Evolutionary conservation across 2,329 filamentous ascomycete genomes (phyloP).

Genomic region (Neocatenulostroma microsporum): DNA sequence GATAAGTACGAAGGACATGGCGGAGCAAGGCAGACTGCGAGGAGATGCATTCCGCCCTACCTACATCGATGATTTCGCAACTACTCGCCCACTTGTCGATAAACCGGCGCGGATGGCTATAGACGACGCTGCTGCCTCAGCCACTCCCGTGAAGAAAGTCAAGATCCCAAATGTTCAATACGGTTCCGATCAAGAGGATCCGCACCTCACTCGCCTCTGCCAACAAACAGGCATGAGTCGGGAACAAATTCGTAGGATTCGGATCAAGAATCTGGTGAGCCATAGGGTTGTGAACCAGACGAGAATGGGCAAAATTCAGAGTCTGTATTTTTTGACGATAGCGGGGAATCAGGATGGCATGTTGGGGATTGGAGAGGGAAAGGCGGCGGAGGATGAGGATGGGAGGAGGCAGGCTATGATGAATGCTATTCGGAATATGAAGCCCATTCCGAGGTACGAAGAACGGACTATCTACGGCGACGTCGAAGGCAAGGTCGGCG

Average conservation of each 20-base stretch:
- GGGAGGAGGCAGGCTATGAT: conserved; percentile 66
- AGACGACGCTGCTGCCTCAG: conserved; percentile 3
- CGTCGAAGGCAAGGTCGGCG: conserved; percentile 75
- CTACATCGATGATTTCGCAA: conserved; percentile 77
- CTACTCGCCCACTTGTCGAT: conserved; percentile 70
- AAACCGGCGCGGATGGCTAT: conserved; percentile 34
- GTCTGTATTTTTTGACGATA: conserved; percentile 66
- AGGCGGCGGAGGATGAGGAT: conserved; percentile 65
- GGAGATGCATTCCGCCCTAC: conserved; percentile 63
- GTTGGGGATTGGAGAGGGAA: conserved; percentile 82
- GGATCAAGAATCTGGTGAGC: conserved; percentile 63
- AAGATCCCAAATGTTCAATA: conserved; percentile 12
- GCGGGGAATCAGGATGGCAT: conserved; percentile 82
- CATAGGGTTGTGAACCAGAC: conserved; percentile 86
- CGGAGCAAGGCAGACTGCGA: conserved; percentile 63
- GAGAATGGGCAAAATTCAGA: conserved; percentile 84
- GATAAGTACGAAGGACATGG: conserved; percentile 66
- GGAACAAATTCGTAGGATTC: conserved; percentile 45
- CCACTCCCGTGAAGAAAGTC: conserved; percentile 32
- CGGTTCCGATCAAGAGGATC: conserved; percentile 29
- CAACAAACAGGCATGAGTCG: conserved; percentile 50
- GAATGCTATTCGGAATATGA: conserved; percentile 83
- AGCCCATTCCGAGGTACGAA: conserved; percentile 86
- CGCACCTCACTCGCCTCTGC: conserved; percentile 45
- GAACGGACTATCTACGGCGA: conserved; percentile 84